Conservation (phyloP, 2,329 filamentous ascomycete genomes). For the Davidsoniella eucalypti region DNA sequence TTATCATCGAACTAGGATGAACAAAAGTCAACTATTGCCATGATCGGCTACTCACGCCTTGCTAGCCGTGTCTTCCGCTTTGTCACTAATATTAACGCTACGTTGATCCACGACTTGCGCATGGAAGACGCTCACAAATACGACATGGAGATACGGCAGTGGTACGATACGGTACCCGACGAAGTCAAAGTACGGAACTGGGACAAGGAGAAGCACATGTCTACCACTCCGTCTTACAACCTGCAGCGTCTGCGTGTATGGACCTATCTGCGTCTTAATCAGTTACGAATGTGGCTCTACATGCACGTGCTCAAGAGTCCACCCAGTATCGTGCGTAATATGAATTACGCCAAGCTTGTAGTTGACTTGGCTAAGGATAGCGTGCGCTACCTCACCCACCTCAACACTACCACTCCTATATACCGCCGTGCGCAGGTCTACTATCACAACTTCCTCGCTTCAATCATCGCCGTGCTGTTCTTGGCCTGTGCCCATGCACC, state of each 20-base stretch:
- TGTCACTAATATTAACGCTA: slow-evolving; percentile 49
- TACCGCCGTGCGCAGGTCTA: slow-evolving; percentile 58
- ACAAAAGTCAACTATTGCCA: slow-evolving; percentile 59
- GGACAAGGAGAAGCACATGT: slow-evolving; percentile 34
- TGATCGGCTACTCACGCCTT: slow-evolving; percentile 72
- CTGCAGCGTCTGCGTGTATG: slow-evolving; percentile 63
- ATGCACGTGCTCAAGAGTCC: slow-evolving; percentile 74
- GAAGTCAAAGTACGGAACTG: slow-evolving; percentile 43
- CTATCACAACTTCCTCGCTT: slow-evolving; percentile 67
- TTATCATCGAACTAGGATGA: slow-evolving; percentile 24
- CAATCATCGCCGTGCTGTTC: slow-evolving; percentile 59
- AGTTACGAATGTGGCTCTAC: slow-evolving; percentile 79
- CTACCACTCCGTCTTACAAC: slow-evolving; percentile 43
- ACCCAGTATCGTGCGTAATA: slow-evolving; percentile 64
- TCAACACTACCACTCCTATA: slow-evolving; percentile 56
- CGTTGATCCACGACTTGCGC: slow-evolving; percentile 45
- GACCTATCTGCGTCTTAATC: slow-evolving; percentile 73
- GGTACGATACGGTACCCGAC: slow-evolving; percentile 62
- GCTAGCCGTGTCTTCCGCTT: slow-evolving; percentile 77
- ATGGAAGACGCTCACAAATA: slow-evolving; percentile 63
- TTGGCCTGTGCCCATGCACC: slow-evolving; percentile 62
- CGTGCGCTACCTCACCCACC: slow-evolving; percentile 50
- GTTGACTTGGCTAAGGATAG: slow-evolving; percentile 65
- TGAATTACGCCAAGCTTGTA: slow-evolving; percentile 53
- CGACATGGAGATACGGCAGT: slow-evolving; percentile 70